Evolutionary conservation across 2,329 filamentous ascomycete species (phyloP), one percentile per base, ranked within the genome.

Genomic region (Colletotrichum incanum): DNA sequence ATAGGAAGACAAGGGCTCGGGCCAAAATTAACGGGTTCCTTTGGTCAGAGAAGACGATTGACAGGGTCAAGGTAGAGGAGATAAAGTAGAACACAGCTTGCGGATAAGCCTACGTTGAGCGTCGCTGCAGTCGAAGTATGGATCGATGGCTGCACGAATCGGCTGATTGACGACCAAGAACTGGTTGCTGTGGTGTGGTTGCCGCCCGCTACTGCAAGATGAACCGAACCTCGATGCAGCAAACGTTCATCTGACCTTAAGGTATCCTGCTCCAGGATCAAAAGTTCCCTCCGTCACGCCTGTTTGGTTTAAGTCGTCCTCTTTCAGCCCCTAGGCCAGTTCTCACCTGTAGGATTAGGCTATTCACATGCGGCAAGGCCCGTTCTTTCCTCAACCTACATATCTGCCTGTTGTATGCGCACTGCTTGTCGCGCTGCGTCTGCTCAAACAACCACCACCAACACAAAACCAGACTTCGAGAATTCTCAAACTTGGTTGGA

Each of bases 201-300:
- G 65, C 49, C 47, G 39, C 50, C 59, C 45, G 55, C 54, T 71
- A 71, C 56, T 66, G 71, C 61, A 71, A 23, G 26, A 39, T 39
- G 67, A 43, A 71, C 67, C 67, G 71, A 66, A 49, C 61, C 61
- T 70, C 61, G 67, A 28, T 67, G 71, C 67, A 67, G 67, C 31
- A 52, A 72, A 28, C 28, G 69, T 62, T 71, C 67, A 62, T 73
- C 71, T 67, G 49, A 73, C 62, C 8, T 45, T 61, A 61, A 50
- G 34, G 28, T 66, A 50, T 59, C 49, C 41, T 66, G 23, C 23
- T 28, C 28, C 6, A 50, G 65, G 12, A 16, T 34, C 41, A 26
- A n/a, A 4, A 9, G 34, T 34, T 39, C 26, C 37, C 16, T 14
- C 23, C 16, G 12, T 43, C 34, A 20, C 43, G 50, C 18, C 43